phyloP scores from a whole-genome alignment of 306 rosid species.

The Castanea sativa region DNA sequence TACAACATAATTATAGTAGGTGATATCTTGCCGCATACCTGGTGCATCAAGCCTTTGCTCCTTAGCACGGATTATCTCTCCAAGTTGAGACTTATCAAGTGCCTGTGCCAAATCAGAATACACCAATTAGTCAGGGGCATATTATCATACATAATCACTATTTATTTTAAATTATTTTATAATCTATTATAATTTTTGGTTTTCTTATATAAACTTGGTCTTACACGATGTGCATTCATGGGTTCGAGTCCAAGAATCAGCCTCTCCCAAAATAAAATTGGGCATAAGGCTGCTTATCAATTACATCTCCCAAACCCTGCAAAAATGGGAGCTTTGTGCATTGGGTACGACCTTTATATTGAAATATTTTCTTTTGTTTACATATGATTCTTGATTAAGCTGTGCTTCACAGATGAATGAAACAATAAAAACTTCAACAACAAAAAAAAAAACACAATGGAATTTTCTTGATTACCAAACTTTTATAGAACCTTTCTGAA shows the following conservation, averaged over 20 bases:
- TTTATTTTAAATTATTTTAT: too few relatives aligned
- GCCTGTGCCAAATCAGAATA: conserved; percentile 47
- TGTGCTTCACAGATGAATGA: not conserved
- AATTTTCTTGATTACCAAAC: not conserved
- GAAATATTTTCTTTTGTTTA: too few relatives aligned
- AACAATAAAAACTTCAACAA: not conserved
- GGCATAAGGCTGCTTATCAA: too few relatives aligned
- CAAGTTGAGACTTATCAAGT: conserved; percentile 85
- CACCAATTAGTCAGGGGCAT: conserved; percentile 11
- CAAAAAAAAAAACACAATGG: not conserved
- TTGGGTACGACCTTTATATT: too few relatives aligned
- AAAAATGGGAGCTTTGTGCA: too few relatives aligned
- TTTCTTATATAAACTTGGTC: too few relatives aligned
- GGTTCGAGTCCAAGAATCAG: too few relatives aligned
- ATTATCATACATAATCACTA: not conserved
- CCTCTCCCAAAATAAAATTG: too few relatives aligned
- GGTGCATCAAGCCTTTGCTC: conserved; percentile 78
- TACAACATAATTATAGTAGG: not conserved
- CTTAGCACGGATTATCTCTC: conserved; percentile 62
- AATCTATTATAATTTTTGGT: too few relatives aligned
- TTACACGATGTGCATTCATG: too few relatives aligned
- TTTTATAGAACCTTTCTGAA: not conserved
- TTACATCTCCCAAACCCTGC: too few relatives aligned
- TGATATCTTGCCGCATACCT: conserved; percentile 39
- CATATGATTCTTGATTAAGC: too few relatives aligned